These are phyloP conservation scores for Fusarium veterinarium DNA, from an alignment of 2,329 filamentous ascomycete species.

Conservation along the genomic window DNA sequence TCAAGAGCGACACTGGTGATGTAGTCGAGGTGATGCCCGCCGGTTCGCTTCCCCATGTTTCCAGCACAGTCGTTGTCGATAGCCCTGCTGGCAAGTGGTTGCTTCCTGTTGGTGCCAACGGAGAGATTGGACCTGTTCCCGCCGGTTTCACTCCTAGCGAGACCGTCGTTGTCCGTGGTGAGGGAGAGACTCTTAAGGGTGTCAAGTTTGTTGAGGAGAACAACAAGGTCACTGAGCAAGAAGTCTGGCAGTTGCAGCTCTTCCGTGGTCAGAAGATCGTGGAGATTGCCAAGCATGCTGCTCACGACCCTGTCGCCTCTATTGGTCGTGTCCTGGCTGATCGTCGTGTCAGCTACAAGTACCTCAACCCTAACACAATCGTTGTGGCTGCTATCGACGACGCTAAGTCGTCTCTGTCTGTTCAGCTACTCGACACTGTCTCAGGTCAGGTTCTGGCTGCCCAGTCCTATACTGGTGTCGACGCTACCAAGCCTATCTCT, in stretches of 20 bases:
- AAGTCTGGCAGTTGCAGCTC: constrained; percentile 80
- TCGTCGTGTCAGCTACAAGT: constrained; percentile 96
- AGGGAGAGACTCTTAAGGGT: constrained; percentile 64
- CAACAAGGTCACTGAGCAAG: constrained; percentile 56
- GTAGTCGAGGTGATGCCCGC: constrained; percentile 57
- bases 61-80: constrained; percentile 63
- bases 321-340: constrained; percentile 95
- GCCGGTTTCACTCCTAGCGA: constrained; percentile 61
- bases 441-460: constrained; percentile 84
- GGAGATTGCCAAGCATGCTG: constrained; percentile 73
- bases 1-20: constrained; percentile 65
- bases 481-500: constrained; percentile 77
- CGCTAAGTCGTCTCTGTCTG: constrained; percentile 67
- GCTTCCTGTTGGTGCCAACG: constrained; percentile 63
- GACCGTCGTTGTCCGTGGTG: constrained; percentile 64
- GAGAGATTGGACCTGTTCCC: constrained; percentile 60
- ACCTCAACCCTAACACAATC: constrained; percentile 87
- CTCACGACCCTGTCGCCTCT: constrained; percentile 89
- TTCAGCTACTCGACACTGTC: constrained; percentile 87
- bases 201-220: constrained; percentile 62
- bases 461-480: constrained; percentile 77
- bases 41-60: constrained; percentile 44
- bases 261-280: constrained; percentile 74
- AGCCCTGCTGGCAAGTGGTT: constrained; percentile 64
- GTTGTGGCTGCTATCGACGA: constrained; percentile 78